These are phyloP conservation scores for Cladosporium sp. DNA, from an alignment of 2,329 filamentous ascomycete genomes.

Conservation along the genomic window DNA sequence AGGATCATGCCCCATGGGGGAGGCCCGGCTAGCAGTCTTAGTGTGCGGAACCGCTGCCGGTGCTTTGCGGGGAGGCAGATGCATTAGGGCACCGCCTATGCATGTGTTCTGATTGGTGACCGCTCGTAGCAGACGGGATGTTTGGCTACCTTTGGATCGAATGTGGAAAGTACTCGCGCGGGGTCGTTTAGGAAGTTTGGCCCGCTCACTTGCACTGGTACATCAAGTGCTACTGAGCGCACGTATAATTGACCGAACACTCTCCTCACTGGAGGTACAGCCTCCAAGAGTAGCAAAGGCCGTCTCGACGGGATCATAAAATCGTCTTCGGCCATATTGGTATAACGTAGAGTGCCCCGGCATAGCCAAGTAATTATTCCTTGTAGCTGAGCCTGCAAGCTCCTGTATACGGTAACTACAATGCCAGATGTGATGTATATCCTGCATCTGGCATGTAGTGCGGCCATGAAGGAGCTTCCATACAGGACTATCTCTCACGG, in stretches of 20 bases:
- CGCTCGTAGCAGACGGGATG: neutral
- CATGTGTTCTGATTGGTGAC: neutral
- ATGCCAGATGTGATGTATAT: neutral
- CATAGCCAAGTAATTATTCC: neutral
- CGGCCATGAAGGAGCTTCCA: neutral
- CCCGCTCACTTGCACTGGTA: neutral
- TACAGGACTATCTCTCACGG: neutral
- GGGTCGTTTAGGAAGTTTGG: neutral
- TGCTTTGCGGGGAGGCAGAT: neutral
- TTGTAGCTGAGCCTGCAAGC: neutral
- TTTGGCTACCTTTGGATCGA: neutral
- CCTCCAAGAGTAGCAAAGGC: neutral
- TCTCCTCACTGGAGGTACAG: neutral
- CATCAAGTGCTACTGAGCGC: neutral
- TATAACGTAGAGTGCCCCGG: neutral
- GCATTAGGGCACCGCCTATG: neutral
- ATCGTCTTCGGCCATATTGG: neutral
- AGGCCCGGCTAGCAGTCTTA: neutral
- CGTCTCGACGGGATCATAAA: neutral
- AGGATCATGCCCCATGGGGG: conserved; percentile 1
- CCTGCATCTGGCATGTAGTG: neutral
- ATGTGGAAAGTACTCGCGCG: neutral
- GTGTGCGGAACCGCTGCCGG: neutral
- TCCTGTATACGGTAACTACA: neutral
- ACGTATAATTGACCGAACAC: neutral